phyloP scores from a whole-genome alignment of 352 stramenopile species.

The Phytophthora capsici region DNA sequence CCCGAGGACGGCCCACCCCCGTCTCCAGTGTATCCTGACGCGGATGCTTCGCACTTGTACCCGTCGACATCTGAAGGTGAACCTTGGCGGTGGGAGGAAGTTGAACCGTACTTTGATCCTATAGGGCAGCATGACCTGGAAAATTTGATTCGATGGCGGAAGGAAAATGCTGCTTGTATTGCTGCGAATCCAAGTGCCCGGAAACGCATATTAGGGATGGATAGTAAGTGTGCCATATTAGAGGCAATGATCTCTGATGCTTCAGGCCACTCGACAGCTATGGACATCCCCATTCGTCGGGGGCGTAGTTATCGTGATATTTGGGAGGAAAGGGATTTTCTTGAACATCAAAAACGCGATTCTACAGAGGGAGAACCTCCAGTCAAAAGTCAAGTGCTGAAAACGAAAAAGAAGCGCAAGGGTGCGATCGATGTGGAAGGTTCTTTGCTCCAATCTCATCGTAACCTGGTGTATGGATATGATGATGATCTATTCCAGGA shows the following conservation, averaged over 20 bases:
- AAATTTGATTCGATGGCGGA: conserved; percentile 56
- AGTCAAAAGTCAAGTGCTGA: conserved; percentile 29
- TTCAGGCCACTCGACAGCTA: conserved; percentile 26
- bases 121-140: conserved; percentile 58
- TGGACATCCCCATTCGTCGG: conserved; percentile 46
- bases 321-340: conserved; percentile 82
- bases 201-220: conserved; percentile 12
- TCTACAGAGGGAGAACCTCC: conserved; percentile 30
- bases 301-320: conserved; percentile 77
- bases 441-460: conserved; percentile 46
- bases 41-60: conserved; percentile 50
- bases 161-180: conserved; percentile 62
- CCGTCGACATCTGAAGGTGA: conserved; percentile 40
- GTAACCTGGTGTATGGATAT: conserved; percentile 78
- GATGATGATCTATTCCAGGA: conserved; percentile 76
- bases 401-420: conserved; percentile 41
- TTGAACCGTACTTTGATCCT: conserved; percentile 63
- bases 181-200: conserved; percentile 46
- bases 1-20: conserved; percentile 20
- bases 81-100: conserved; percentile 71
- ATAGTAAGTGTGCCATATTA: conserved; percentile 48
- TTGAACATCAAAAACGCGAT: conserved; percentile 44
- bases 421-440: conserved; percentile 11
- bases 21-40: conserved; percentile 50
- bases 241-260: conserved; percentile 55